Evolutionary conservation across 2,329 filamentous ascomycete genomes (phyloP).

Genomic region (Pyricularia pennisetigena): DNA sequence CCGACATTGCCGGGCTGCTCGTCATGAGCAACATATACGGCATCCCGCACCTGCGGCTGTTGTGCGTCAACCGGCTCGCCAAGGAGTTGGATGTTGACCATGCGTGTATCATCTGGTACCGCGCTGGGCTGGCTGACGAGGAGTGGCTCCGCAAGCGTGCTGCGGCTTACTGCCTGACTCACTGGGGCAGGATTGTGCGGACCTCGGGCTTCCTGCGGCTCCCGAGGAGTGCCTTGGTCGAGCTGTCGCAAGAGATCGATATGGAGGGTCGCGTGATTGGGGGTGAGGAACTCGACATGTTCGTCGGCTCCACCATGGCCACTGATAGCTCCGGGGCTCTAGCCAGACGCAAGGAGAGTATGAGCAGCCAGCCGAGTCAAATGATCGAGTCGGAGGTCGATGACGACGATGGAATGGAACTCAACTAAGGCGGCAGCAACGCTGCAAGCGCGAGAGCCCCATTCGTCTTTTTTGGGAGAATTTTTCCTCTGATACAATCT

Average conservation of each 20-base stretch:
- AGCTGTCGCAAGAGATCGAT: slow-evolving; percentile 88
- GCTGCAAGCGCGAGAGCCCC: neutral
- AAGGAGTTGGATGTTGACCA: slow-evolving; percentile 91
- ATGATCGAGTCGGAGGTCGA: slow-evolving; percentile 42
- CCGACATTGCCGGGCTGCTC: slow-evolving; percentile 84
- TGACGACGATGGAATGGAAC: slow-evolving; percentile 14
- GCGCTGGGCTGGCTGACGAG: slow-evolving; percentile 79
- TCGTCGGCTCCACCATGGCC: slow-evolving; percentile 33
- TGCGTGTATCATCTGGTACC: slow-evolving; percentile 93
- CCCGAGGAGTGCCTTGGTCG: slow-evolving; percentile 70
- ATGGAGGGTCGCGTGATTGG: slow-evolving; percentile 84
- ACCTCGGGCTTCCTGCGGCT: slow-evolving; percentile 79
- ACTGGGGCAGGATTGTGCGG: slow-evolving; percentile 91
- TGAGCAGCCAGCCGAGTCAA: slow-evolving; percentile 49
- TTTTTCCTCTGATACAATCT: neutral
- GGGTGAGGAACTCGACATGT: slow-evolving; percentile 66
- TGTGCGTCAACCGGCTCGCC: slow-evolving; percentile 83
- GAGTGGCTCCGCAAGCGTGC: slow-evolving; percentile 89
- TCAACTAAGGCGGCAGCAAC: slow-evolving; percentile 7
- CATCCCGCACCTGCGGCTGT: slow-evolving; percentile 80
- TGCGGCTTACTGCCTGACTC: slow-evolving; percentile 77
- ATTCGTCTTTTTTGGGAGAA: neutral
- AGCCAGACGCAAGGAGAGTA: slow-evolving; percentile 44
- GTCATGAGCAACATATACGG: slow-evolving; percentile 99
- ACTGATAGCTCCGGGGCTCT: slow-evolving; percentile 26